Base-by-base conservation (phyloP, 805 yeast species). In the Saccharomycopsis vini region DNA sequence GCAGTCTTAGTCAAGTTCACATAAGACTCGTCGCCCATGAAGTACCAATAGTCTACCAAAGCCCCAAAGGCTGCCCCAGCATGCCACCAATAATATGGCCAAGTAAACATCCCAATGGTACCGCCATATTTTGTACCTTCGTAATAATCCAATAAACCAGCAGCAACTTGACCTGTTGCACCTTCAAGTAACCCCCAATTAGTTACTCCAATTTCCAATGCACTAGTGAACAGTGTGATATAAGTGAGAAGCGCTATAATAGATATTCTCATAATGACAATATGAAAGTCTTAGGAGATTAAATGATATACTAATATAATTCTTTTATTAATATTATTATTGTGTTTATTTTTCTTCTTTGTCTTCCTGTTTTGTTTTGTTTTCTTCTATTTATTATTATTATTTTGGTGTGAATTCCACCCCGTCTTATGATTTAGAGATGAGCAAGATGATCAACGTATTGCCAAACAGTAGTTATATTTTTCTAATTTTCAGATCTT, bases 81-180 rank as follows among this genome's bases (percentile, higher is more conserved):
- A 65, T 88, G 87, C 97, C 97, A 89, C 98, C 97, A 90, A 70
- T 90, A 90, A 69, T 90, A 89, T 0, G 97, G 97, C 57, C 70
- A 66, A 10, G 79, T 67, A 61, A 92, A 89, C 88, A 83, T 79
- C 35, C 97, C 98, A 22, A 84, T 68, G 3, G 88, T 73, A 6
- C 89, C 82, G 29, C 96, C 97, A 35, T 69, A 60, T 26, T 71
- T 64, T 21, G 60, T 55, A 32, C 94, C 90, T 13, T 72, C 77
- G 57, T 88, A 88, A 61, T 88, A 88, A 64, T 85, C 89, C 68
- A 88, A 68, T 44, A 86, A 64, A 50, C 96, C 96, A 36, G 69
- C 60, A 2, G 79, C 78, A 16, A 88, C 66, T 37, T 75, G 60
- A 0, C 79, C 66, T 2, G 83, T 74, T 2, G 81, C 89, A 29